phyloP scores from a whole-genome alignment of 139 green algal species.

The Monoraphidium neglectum region DNA sequence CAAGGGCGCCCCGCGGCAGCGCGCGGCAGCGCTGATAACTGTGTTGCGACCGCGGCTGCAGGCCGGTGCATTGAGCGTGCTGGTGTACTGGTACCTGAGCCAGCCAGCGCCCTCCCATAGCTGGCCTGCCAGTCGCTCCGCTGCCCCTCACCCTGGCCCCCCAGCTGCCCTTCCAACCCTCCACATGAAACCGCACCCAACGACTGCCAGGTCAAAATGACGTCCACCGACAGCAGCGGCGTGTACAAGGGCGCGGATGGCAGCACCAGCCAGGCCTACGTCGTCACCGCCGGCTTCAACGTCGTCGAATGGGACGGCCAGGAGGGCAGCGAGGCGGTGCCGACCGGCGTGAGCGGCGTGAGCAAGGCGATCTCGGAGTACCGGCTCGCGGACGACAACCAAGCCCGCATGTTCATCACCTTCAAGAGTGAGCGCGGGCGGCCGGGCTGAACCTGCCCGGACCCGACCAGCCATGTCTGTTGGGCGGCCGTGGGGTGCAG shows the following conservation, averaged over 20 bases:
- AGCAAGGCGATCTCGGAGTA: constrained; percentile 15
- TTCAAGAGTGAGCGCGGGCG: constrained; percentile 21
- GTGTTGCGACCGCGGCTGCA: no score
- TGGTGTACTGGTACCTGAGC: neutral
- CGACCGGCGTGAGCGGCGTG: constrained; percentile 2
- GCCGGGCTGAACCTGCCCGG: no score
- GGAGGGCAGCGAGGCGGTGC: neutral
- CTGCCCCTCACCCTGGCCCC: neutral
- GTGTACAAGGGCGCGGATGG: constrained; percentile 9
- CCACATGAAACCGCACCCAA: neutral
- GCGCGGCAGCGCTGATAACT: no score
- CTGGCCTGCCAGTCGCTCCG: neutral
- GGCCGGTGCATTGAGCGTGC: no score
- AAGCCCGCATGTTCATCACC: constrained; percentile 8
- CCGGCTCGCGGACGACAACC: constrained; percentile 5
- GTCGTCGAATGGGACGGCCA: constrained; percentile 5
- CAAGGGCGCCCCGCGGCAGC: neutral
- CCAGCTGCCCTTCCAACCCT: neutral
- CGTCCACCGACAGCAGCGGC: neutral
- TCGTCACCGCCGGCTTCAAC: constrained; percentile 14
- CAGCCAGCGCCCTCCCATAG: neutral
- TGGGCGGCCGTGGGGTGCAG: no score
- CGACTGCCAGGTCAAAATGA: constrained; percentile 7
- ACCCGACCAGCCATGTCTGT: no score
- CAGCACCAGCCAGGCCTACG: constrained; percentile 1